Base-by-base conservation (phyloP, 176 grass and related monocot genomes). In the Alloteropsis semialata region DNA sequence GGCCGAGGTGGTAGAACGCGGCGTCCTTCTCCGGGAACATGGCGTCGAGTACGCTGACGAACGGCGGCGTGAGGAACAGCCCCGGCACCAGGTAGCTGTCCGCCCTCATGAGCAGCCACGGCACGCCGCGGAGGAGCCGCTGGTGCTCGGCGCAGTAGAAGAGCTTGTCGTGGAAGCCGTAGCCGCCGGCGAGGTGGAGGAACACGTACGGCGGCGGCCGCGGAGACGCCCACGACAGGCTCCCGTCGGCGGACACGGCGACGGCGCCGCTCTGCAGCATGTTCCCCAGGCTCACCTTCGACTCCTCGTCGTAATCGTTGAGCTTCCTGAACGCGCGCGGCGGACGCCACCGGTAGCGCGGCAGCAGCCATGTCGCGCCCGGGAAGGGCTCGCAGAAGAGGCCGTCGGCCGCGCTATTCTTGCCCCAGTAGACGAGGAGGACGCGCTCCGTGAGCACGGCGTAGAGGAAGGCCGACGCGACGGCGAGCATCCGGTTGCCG, bases 361-460 rank as follows among this genome's bases (percentile, higher is more conserved):
- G 92, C 15, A 94, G 83, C 44, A 89, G n/a, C 95, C 95, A 97
- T 25, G 95, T 91, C 27, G 83, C 70, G 39, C 65, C 73, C 7
- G 88, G 93, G 82, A 95, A 95, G 0, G 93, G 88, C 77, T 95
- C 93, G 62, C 93, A 95, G 41, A 95, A 92, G 53, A 95, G 85
- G 36, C 56, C 87, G 48, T 62, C 87, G 48, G 29, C 75, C 25
- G 86, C 65, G 19, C 88, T 57, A 12, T 63, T 48, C 32, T 75
- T 59, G 48, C 68, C 74, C n/a, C 63, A 67, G 59, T 92, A 48
- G 38, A 90, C 32, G 54, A 95, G 80, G 68, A 95, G 81, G 76
- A 86, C 87, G 66, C 87, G 81, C 8, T 92, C 84, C 21, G 90
- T 88, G 1, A 95, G 86, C 27, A 87, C 29, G 49, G 89, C 85